Base-by-base conservation (phyloP, 495 filamentous ascomycete species). In the Cairneyella variabilis region DNA sequence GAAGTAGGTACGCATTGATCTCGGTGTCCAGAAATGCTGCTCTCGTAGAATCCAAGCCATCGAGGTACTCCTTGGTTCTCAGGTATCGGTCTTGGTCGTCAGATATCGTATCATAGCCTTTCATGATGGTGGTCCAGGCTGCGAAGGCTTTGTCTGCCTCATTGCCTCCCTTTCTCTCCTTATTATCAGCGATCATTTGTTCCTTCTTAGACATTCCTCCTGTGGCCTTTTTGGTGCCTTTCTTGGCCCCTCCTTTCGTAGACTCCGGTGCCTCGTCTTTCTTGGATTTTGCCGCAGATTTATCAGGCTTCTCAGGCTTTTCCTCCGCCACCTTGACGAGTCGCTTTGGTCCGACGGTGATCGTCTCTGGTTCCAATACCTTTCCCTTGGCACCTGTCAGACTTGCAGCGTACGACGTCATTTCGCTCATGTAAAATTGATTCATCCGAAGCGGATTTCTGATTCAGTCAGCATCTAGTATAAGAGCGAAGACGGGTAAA, bases 401-500 rank as follows among this genome's bases (percentile, higher is more conserved):
- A 66, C 85, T 89, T 10, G 78, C 84, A 1, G 87, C 83, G 64
- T 90, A 91, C 2, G 72, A 68, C 41, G 69, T 71, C 67, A 88
- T 86, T 48, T 86, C 82, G 0, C 70, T 71, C 75, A 84, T 80
- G 61, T 75, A 76, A 46, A 66, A 60, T 52, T 79, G 76, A 52
- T 85, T 78, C 12, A 41, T 54, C 3, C 61, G 43, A 3, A 64
- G 43, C 3, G 44, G 67, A 51, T 58, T 66, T 53, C 41, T 63
- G 21, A n/a, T n/a, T n/a, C n/a, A n/a, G n/a, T n/a, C n/a, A n/a
- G n/a, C n/a, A n/a, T n/a, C n/a, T n/a, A n/a, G n/a, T n/a, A n/a
- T n/a, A n/a, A n/a, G n/a, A n/a, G n/a, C n/a, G n/a, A n/a, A n/a
- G n/a, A n/a, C n/a, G n/a, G n/a, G n/a, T n/a, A n/a, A n/a, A n/a